These are phyloP conservation scores for Dioszegia hungarica DNA, from an alignment of 768 basidiomycete genomes.

Conservation along the genomic window DNA sequence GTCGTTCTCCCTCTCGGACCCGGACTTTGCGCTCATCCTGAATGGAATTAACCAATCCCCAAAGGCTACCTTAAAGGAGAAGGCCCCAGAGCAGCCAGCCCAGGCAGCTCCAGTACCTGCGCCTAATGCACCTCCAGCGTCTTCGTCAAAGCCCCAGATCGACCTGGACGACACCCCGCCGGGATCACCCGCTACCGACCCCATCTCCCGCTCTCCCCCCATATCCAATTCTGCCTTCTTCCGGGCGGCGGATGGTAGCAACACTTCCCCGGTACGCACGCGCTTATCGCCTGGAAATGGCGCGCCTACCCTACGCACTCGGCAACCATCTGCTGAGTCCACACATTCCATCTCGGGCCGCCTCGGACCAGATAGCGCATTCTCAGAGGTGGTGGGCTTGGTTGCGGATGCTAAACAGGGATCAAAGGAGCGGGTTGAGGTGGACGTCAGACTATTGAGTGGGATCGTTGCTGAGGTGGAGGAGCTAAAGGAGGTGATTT, in stretches of 20 bases:
- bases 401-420: conserved; percentile 31
- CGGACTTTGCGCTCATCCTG: conserved; percentile 61
- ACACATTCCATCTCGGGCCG: conserved; percentile 22
- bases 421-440: conserved; percentile 51
- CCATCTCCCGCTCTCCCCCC: background rate
- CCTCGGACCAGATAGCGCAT: conserved; percentile 24
- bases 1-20: conserved; percentile 77
- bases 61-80: background rate
- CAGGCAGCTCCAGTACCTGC: too few species aligned
- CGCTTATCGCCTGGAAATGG: conserved; percentile 26
- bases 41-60: conserved; percentile 40
- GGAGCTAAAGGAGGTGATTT: conserved; percentile 59
- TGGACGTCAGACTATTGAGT: conserved; percentile 72
- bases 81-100: too few species aligned
- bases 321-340: conserved; percentile 38
- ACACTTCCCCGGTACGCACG: background rate
- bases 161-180: conserved; percentile 8
- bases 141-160: background rate
- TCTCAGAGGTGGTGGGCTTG: conserved; percentile 26
- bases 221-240: background rate
- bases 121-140: too few species aligned
- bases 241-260: background rate
- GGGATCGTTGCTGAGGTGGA: conserved; percentile 65
- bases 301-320: conserved; percentile 28
- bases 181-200: conserved; percentile 5